These are phyloP conservation scores for Saccharomyces kudriavzevii DNA, from an alignment of 805 yeast genomes.

Conservation along the genomic window DNA sequence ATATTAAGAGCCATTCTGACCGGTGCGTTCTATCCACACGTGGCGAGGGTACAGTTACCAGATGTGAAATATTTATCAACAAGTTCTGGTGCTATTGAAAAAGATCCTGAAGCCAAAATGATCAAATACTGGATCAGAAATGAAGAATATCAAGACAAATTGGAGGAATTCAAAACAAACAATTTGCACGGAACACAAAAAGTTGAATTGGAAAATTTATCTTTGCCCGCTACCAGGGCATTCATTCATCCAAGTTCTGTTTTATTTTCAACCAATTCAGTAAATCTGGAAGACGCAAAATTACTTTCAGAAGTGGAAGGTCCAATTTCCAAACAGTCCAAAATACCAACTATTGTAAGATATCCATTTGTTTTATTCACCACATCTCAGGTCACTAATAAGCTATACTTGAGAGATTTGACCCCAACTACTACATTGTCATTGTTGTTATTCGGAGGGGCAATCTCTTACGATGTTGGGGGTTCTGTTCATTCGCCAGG, in stretches of 20 bases:
- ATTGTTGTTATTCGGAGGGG: conserved; percentile 75
- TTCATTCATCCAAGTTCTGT: conserved; percentile 84
- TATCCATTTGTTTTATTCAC: conserved; percentile 58
- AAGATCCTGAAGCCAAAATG: conserved; percentile 72
- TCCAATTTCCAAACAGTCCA: conserved; percentile 18
- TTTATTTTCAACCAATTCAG: conserved; percentile 43
- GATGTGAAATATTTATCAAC: conserved; percentile 67
- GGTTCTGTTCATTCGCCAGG: conserved; percentile 63
- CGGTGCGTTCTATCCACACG: conserved; percentile 75
- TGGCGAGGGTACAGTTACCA: conserved; percentile 75
- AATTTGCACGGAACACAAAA: conserved; percentile 1
- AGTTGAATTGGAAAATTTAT: conserved; percentile 11
- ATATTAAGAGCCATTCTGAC: conserved; percentile 63
- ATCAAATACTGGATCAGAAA: conserved; percentile 68
- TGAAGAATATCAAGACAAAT: conserved; percentile 40
- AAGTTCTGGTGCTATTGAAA: conserved; percentile 69
- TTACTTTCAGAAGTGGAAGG: conserved; percentile 13
- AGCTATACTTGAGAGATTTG: conserved; percentile 60
- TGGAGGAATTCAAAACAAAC: conserved; percentile 11
- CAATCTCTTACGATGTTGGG: conserved; percentile 47
- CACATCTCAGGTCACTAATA: conserved; percentile 54
- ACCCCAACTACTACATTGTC: conserved; percentile 75
- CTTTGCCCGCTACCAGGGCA: conserved; percentile 57
- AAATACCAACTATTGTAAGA: conserved; percentile 33
- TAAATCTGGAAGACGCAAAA: conserved; percentile 21